Conservation (phyloP, 1,284 basidiomycete genomes). For the Stygiomarasmius scandens region DNA sequence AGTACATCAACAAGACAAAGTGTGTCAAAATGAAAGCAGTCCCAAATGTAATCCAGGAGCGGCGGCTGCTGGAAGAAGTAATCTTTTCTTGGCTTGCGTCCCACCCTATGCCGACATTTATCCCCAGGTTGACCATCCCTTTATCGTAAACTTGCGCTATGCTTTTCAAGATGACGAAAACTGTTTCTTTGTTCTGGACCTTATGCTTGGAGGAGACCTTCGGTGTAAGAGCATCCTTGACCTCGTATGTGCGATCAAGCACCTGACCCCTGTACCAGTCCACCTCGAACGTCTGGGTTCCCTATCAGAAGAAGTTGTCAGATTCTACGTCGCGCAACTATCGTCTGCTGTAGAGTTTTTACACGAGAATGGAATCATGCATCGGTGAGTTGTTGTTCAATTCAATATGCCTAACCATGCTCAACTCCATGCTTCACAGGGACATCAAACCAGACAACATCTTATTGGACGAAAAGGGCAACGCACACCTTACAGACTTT, state of each 20-base stretch:
- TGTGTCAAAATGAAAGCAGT: slow-evolving; percentile 98
- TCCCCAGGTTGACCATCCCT: slow-evolving; percentile 90
- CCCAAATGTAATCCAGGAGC: slow-evolving; percentile 95
- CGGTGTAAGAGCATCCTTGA: slow-evolving; percentile 66
- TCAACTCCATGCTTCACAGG: slow-evolving; percentile 43
- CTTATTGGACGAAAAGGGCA: slow-evolving; percentile 91
- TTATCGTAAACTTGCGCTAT: slow-evolving; percentile 95
- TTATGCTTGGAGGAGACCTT: slow-evolving; percentile 97
- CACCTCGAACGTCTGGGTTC: slow-evolving; percentile 89
- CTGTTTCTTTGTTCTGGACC: slow-evolving; percentile 97
- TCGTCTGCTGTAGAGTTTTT: slow-evolving; percentile 90
- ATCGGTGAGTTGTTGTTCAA: slow-evolving; percentile 63
- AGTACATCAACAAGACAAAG: slow-evolving; percentile 99
- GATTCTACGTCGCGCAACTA: slow-evolving; percentile 90
- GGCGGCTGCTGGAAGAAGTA: slow-evolving; percentile 90
- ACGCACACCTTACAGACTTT: slow-evolving; percentile 97
- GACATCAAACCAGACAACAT: slow-evolving; percentile 99
- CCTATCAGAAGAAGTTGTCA: slow-evolving; percentile 83
- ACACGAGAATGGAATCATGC: slow-evolving; percentile 92
- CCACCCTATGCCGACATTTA: slow-evolving; percentile 20
- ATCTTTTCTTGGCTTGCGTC: slow-evolving; percentile 27
- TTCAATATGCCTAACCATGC: background rate
- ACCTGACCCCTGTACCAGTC: slow-evolving; percentile 52
- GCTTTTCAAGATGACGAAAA: slow-evolving; percentile 99
- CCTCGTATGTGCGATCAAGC: slow-evolving; percentile 30